These are phyloP conservation scores for Apiotrichum sp. DNA, from an alignment of 1,284 basidiomycete species.

Conservation along the genomic window DNA sequence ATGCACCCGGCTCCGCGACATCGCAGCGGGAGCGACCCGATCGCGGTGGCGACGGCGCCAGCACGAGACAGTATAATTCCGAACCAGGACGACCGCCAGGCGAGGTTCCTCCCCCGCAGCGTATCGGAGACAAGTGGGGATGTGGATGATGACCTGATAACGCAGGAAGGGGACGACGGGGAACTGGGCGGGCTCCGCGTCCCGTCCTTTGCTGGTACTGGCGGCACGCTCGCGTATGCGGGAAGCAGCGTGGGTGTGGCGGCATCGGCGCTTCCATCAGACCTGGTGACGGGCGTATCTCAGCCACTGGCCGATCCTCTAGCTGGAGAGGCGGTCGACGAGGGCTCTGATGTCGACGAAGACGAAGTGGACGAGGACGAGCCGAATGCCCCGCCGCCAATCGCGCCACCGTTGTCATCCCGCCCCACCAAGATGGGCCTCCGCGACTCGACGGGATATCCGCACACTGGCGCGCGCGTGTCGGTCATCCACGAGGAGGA, in stretches of 20 bases:
- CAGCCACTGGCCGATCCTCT: constrained; percentile 6
- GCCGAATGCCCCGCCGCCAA: neutral
- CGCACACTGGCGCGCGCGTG: constrained; percentile 1
- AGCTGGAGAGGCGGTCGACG: constrained; percentile 36
- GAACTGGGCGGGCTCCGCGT: constrained; percentile 30
- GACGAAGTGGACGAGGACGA: constrained; percentile 29
- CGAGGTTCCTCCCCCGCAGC: constrained; percentile 14
- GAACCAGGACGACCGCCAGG: neutral
- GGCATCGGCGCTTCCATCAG: constrained; percentile 17
- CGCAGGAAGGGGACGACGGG: constrained; percentile 47
- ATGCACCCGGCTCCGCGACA: constrained; percentile 26
- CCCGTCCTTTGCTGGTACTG: neutral
- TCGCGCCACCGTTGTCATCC: neutral
- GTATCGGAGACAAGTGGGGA: constrained; percentile 6
- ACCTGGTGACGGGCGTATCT: constrained; percentile 19
- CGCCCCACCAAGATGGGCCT: neutral
- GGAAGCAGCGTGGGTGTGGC: constrained; percentile 19
- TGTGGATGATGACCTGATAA: constrained; percentile 45
- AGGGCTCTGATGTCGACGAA: constrained; percentile 27
- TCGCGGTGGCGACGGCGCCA: constrained; percentile 2
- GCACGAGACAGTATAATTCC: constrained; percentile 16
- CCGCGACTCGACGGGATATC: neutral
- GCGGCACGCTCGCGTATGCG: constrained; percentile 53
- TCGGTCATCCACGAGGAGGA: constrained; percentile 17
- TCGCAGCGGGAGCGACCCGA: constrained; percentile 34